Evolutionary conservation across 805 yeast genomes (phyloP).

Genomic region (Wickerhamomyces alni): DNA sequence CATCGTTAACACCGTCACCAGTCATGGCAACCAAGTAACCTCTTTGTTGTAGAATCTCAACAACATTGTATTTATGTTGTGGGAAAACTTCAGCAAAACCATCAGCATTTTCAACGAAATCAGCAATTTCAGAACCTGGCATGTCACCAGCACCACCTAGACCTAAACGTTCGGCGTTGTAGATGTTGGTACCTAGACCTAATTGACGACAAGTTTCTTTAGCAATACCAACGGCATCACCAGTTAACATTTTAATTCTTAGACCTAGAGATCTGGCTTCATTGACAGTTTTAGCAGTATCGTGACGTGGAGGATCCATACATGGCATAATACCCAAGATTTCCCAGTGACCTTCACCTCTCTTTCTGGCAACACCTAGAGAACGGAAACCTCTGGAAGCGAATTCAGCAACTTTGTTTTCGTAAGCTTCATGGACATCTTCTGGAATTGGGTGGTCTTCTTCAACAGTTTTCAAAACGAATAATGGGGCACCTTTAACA

Average conservation of each 20-base stretch:
- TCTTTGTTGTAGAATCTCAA: slow-evolving; percentile 90
- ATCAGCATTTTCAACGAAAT: slow-evolving; percentile 95
- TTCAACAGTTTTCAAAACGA: slow-evolving; percentile 93
- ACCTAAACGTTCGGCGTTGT: slow-evolving; percentile 96
- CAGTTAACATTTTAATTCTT: slow-evolving; percentile 96
- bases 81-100: slow-evolving; percentile 99
- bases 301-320: slow-evolving; percentile 99
- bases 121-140: slow-evolving; percentile 97
- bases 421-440: slow-evolving; percentile 89
- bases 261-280: slow-evolving; percentile 91
- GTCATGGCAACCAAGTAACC: slow-evolving; percentile 98
- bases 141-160: slow-evolving; percentile 88
- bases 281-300: slow-evolving; percentile 88
- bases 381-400: slow-evolving; percentile 99
- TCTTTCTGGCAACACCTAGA: slow-evolving; percentile 97
- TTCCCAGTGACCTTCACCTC: slow-evolving; percentile 98
- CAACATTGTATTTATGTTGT: slow-evolving; percentile 94
- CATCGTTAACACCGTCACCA: slow-evolving; percentile 99
- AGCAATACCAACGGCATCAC: slow-evolving; percentile 99
- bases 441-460: slow-evolving; percentile 96
- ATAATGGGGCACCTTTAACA: slow-evolving; percentile 98
- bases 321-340: slow-evolving; percentile 97
- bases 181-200: slow-evolving; percentile 93
- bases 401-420: slow-evolving; percentile 95
- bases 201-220: slow-evolving; percentile 97